Conservation (phyloP, 441 rosid genomes). For the Adansonia rubrostipa region DNA sequence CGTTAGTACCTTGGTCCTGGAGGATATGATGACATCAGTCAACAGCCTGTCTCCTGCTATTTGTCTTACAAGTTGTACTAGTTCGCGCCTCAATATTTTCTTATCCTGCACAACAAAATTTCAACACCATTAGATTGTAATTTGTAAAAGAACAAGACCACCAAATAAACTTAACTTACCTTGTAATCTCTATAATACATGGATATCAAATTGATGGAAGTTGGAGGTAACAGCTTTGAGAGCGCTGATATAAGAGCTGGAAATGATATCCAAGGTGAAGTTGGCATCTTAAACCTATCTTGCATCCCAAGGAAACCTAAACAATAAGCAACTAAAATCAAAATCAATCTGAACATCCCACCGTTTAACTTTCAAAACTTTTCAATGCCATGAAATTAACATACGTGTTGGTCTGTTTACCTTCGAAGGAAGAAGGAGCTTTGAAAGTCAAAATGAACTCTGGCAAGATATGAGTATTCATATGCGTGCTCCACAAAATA, state of each 20-base stretch:
- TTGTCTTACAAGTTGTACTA: constrained; percentile 57
- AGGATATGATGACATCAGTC: constrained; percentile 63
- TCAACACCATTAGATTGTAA: constrained; percentile 16
- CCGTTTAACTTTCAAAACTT: constrained; percentile 11
- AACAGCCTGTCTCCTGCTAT: constrained; percentile 73
- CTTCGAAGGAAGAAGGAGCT: constrained; percentile 51
- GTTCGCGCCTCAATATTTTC: constrained; percentile 62
- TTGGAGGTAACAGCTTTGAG: constrained; percentile 58
- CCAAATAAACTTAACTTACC: constrained; percentile 35
- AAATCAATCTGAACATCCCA: not conserved
- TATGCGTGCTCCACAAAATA: constrained; percentile 67
- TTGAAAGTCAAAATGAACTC: constrained; percentile 64
- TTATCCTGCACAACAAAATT: constrained; percentile 45
- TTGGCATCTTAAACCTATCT: constrained; percentile 36
- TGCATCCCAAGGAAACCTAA: constrained; percentile 43
- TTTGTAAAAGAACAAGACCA: not conserved
- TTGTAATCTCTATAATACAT: constrained; percentile 57
- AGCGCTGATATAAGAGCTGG: constrained; percentile 61
- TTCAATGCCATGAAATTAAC: not conserved
- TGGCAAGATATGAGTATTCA: constrained; percentile 70
- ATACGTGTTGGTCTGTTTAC: constrained; percentile 34
- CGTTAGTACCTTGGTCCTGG: constrained; percentile 47
- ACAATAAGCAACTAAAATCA: constrained; percentile 19
- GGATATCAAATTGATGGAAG: constrained; percentile 43
- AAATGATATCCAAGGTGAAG: constrained; percentile 83